Evolutionary conservation across 2,329 filamentous ascomycete genomes (phyloP).

Genomic region (Incumbomyces lentus): DNA sequence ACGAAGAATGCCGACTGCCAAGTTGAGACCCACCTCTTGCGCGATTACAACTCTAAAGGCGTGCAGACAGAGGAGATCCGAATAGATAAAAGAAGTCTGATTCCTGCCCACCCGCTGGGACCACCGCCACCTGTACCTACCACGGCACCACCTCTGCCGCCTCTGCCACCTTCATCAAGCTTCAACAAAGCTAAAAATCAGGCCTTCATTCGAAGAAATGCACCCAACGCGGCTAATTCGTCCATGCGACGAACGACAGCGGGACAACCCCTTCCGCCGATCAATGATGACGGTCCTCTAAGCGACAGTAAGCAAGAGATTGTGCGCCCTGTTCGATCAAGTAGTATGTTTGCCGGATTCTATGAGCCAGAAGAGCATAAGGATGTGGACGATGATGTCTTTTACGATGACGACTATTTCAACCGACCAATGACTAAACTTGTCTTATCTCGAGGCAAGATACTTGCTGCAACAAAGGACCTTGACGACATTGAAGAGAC

Average conservation of each 20-base stretch:
- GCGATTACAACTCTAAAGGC: constrained; percentile 43
- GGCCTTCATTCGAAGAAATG: not conserved
- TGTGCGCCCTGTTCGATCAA: constrained; percentile 62
- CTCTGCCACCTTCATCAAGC: constrained; percentile 27
- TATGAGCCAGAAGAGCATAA: constrained; percentile 50
- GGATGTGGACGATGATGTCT: constrained; percentile 18
- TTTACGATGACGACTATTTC: constrained; percentile 36
- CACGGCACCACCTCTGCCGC: constrained; percentile 18
- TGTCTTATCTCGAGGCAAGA: constrained; percentile 31
- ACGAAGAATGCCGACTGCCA: constrained; percentile 77
- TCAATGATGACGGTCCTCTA: constrained; percentile 65
- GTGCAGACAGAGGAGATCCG: constrained; percentile 89
- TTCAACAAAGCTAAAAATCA: constrained; percentile 22
- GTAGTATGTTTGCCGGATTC: constrained; percentile 79
- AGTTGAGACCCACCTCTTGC: constrained; percentile 47
- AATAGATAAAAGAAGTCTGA: constrained; percentile 65
- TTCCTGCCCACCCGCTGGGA: constrained; percentile 60
- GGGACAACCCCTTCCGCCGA: constrained; percentile 11
- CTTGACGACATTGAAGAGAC: constrained; percentile 29
- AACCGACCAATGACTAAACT: constrained; percentile 36
- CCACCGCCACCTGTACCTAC: constrained; percentile 60
- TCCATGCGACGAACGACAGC: constrained; percentile 20
- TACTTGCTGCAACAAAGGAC: constrained; percentile 28
- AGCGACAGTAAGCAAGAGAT: constrained; percentile 46
- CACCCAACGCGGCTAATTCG: constrained; percentile 21